A percentile compares a stretch with the other conserved stretches of the same genome.
Evolutionary conservation across 192 early-diverging fungal genomes (phyloP).

Genomic region (Rhizophagus sp.): DNA sequence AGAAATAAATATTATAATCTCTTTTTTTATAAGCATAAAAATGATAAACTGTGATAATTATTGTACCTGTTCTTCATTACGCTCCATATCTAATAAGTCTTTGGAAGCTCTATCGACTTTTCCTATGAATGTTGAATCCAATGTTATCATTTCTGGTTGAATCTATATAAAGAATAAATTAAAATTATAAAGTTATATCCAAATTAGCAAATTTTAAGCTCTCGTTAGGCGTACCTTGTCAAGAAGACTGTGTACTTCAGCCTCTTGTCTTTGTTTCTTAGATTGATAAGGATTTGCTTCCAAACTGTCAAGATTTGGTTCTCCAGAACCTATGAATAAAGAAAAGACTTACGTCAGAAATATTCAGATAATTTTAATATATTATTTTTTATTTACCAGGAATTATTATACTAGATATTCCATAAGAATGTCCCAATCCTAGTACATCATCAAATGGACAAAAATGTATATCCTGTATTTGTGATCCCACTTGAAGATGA

Average conservation of each 20-base stretch:
- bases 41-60: not conserved
- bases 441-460: slow-evolving; percentile 98
- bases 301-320: slow-evolving; percentile 94
- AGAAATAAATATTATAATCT: slow-evolving; percentile 8
- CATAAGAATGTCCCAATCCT: slow-evolving; percentile 76
- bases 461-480: slow-evolving; percentile 65
- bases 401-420: slow-evolving; percentile 79
- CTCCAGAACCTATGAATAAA: slow-evolving; percentile 69
- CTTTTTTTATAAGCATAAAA: not conserved
- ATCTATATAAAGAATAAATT: slow-evolving; percentile 41
- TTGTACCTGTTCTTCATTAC: slow-evolving; percentile 55
- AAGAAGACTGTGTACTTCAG: slow-evolving; percentile 83
- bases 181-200: not conserved
- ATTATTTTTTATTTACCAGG: slow-evolving; percentile 58
- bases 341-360: not conserved
- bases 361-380: not conserved
- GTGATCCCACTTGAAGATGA: slow-evolving; percentile 61
- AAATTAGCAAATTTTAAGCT: not conserved
- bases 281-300: slow-evolving; percentile 94
- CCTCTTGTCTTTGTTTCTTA: slow-evolving; percentile 81
- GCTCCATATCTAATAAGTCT: slow-evolving; percentile 61
- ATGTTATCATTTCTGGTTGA: slow-evolving; percentile 88
- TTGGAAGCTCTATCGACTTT: slow-evolving; percentile 67
- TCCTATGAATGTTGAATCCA: slow-evolving; percentile 83
- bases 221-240: slow-evolving; percentile 61